These are phyloP conservation scores for Cokeromyces recurvatus DNA, from an alignment of 371 early-diverging fungal genomes.

Conservation along the genomic window DNA sequence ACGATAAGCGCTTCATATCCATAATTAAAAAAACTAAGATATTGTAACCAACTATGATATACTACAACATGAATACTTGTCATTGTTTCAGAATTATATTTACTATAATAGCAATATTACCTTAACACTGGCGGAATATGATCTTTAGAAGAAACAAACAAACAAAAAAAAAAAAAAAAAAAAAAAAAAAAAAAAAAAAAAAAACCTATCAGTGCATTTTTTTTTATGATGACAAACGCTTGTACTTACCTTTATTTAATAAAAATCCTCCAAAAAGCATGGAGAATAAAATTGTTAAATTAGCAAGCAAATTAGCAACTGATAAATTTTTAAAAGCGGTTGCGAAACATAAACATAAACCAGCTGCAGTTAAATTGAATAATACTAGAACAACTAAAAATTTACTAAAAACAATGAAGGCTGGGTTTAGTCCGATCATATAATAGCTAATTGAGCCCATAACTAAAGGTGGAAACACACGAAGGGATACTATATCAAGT, in stretches of 20 bases:
- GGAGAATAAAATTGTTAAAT: slow-evolving; percentile 77
- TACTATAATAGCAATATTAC: too few relatives aligned
- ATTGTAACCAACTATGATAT: slow-evolving; percentile 67
- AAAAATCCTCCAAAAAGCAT: slow-evolving; percentile 89
- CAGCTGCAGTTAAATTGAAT: slow-evolving; percentile 78
- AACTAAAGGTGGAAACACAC: slow-evolving; percentile 80
- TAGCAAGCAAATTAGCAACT: slow-evolving; percentile 73
- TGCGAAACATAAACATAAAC: slow-evolving; percentile 77
- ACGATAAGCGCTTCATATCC: slow-evolving; percentile 87
- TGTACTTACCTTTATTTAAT: slow-evolving; percentile 71
- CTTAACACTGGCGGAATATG: slow-evolving; percentile 40
- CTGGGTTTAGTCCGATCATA: slow-evolving; percentile 76
- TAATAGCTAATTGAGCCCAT: slow-evolving; percentile 79
- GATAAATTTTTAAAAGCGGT: slow-evolving; percentile 66
- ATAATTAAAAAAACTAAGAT: slow-evolving; percentile 81
- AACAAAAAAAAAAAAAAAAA: too few relatives aligned
- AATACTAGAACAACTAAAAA: slow-evolving; percentile 79
- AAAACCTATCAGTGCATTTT: too few relatives aligned
- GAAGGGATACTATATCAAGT: slow-evolving; percentile 79
- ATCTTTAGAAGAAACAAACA: too few relatives aligned
- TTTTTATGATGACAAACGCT: too few relatives aligned
- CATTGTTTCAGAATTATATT: too few relatives aligned
- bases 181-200: too few relatives aligned
- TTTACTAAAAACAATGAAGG: slow-evolving; percentile 58
- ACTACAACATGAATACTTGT: too few relatives aligned